A percentile compares a stretch with the other conserved stretches of the same genome.
phyloP scores from a whole-genome alignment of 768 basidiomycete genomes.

The Phanerochaete sordida region DNA sequence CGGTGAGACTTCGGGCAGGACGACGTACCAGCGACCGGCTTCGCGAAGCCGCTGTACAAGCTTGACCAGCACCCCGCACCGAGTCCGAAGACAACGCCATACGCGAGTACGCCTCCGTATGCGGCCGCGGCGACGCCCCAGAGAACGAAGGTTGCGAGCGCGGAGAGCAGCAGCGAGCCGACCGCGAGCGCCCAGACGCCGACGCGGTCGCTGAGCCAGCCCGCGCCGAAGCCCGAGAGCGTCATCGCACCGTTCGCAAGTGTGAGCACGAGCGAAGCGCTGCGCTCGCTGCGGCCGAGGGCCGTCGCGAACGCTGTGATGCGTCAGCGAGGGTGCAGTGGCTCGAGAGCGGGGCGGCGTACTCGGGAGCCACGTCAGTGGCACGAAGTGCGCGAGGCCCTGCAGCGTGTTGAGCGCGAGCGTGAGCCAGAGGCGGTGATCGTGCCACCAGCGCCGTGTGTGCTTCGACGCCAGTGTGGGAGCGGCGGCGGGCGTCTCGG shows the following conservation, averaged over 20 bases:
- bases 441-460: conserved; percentile 18
- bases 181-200: conserved; percentile 20
- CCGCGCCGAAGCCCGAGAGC: conserved; percentile 14
- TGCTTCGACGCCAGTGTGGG: conserved; percentile 5
- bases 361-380: conserved; percentile 25
- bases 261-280: conserved; percentile 17
- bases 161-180: conserved; percentile 16
- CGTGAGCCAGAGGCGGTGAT: conserved; percentile 23
- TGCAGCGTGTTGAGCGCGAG: conserved; percentile 21
- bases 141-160: conserved; percentile 26
- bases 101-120: conserved; percentile 24
- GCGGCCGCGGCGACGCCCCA: conserved; percentile 27
- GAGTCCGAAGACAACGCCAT: conserved; percentile 25
- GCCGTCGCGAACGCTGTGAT: conserved; percentile 18
- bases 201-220: conserved; percentile 17
- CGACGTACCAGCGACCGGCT: conserved; percentile 17
- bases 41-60: conserved; percentile 27
- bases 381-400: conserved; percentile 23
- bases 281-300: conserved; percentile 5
- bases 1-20: neutral
- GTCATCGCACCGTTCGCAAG: conserved; percentile 18
- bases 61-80: conserved; percentile 30
- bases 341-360: neutral
- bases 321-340: neutral
- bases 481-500: conserved; percentile 17